Conservation (phyloP, 768 basidiomycete species). For the Suillus paluster region DNA sequence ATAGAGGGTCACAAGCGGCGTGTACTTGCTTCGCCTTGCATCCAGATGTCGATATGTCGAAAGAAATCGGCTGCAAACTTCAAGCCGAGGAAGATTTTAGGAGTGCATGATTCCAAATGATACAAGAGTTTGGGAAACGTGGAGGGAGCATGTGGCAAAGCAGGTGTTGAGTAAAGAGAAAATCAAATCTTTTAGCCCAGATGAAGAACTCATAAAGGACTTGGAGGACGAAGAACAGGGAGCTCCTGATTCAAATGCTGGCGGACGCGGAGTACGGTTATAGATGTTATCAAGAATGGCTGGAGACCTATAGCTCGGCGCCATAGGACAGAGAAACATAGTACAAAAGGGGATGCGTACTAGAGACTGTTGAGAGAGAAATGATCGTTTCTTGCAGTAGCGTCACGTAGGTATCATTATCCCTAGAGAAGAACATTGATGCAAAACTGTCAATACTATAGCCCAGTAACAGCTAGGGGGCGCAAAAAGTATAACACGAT, state of each 20-base stretch:
- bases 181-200: background rate
- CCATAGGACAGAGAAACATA: background rate
- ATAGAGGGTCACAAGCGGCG: constrained; percentile 21
- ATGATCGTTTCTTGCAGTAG: background rate
- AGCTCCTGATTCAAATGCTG: background rate
- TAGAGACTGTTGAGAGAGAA: background rate
- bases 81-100: constrained; percentile 18
- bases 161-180: constrained; percentile 10
- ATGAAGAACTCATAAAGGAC: background rate
- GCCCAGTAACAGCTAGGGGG: background rate
- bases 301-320: too few relatives aligned
- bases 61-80: background rate
- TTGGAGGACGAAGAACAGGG: background rate
- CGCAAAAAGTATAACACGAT: background rate
- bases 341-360: background rate
- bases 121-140: constrained; percentile 23
- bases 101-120: constrained; percentile 23
- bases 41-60: background rate
- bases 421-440: background rate
- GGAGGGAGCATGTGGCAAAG: constrained; percentile 22
- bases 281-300: background rate
- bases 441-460: background rate
- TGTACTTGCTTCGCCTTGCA: constrained; percentile 21
- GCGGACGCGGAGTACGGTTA: background rate
- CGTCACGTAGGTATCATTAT: background rate